A percentile compares a stretch with the other conserved stretches of the same genome.
Evolutionary conservation across 106 monocot genomes (phyloP).

Genomic region (Vanilla planifolia): DNA sequence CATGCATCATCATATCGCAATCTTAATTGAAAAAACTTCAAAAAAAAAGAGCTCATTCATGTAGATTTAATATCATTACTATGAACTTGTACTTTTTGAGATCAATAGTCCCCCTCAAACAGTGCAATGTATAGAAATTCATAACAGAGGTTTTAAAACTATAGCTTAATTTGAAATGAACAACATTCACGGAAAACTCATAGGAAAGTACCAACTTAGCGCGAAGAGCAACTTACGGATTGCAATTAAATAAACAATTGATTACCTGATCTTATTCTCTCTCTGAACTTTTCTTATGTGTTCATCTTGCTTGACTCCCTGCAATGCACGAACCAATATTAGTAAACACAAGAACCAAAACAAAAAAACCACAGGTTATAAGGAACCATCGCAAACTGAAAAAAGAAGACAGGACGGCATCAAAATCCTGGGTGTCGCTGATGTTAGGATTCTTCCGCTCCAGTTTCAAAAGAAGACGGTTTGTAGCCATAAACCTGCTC

Average conservation of each 20-base stretch:
- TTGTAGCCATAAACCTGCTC: conserved; percentile 15
- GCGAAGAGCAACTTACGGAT: background rate
- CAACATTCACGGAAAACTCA: background rate
- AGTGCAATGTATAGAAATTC: too few relatives aligned
- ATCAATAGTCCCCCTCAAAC: too few relatives aligned
- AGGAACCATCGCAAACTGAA: background rate
- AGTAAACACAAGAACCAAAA: background rate
- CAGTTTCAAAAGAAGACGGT: background rate
- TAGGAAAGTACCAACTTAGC: background rate
- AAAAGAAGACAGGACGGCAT: background rate
- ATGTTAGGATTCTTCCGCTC: background rate
- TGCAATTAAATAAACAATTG: background rate
- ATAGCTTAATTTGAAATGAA: background rate
- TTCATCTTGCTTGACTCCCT: conserved; percentile 54
- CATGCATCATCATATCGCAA: too few relatives aligned
- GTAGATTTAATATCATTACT: too few relatives aligned
- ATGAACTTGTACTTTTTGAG: too few relatives aligned
- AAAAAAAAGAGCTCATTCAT: too few relatives aligned
- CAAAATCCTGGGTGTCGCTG: background rate
- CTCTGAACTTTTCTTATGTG: conserved; percentile 41
- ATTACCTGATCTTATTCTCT: conserved; percentile 41
- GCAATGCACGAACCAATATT: conserved; percentile 11
- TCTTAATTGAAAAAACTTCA: too few relatives aligned
- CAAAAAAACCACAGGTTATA: background rate
- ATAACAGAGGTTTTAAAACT: background rate